Evolutionary conservation across 345 rosid genomes (phyloP), one percentile per base, ranked within the genome.

Genomic region (Dipteronia sinensis): DNA sequence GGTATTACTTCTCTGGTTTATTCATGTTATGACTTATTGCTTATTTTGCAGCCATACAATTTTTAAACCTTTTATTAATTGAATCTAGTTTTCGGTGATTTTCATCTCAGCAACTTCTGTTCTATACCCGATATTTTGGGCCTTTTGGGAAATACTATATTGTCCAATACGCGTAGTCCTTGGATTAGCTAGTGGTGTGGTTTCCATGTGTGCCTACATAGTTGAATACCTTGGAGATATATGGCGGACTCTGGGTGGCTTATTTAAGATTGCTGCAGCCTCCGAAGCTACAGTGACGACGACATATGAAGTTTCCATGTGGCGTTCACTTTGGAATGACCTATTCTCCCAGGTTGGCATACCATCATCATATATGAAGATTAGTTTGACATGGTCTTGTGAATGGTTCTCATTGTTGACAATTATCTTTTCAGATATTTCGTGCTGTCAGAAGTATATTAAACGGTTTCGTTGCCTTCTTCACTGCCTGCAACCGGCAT

Each of bases 321-420:
- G 98, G 96, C 95, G 91, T 16, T 87, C 92, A 0, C 97, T 97
- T 56, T 97, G 98, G 99, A 91, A 90, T 76, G 99, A 97, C 79
- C 94, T 97, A 67, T 94, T 97, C 82, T 97, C 99, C 71, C 95
- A 97, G 88, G 98, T 94, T 76, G 20, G 85, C 71, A 80, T 67
- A 29, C 47, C 20, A 63, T 25, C 1, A 58, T 70, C 66, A 66
- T 47, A 7, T 67, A 46, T n/a, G 62, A 61, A 38, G 1, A 64
- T 29, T 74, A 47, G 62, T 29, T 34, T 23, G 19, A 42, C 29
- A 31, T 72, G n/a, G 16, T 79, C 17, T 46, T 56, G 68, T 31
- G 61, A 49, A n/a, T 59, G 53, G 51, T 74, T 74, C 77, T 79
- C 69, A 76, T 56, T 69, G 69, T 75, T 79, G 42, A 15, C 11